These are phyloP conservation scores for Berkeleyomyces basicola DNA, from an alignment of 2,329 filamentous ascomycete genomes.

Conservation along the genomic window DNA sequence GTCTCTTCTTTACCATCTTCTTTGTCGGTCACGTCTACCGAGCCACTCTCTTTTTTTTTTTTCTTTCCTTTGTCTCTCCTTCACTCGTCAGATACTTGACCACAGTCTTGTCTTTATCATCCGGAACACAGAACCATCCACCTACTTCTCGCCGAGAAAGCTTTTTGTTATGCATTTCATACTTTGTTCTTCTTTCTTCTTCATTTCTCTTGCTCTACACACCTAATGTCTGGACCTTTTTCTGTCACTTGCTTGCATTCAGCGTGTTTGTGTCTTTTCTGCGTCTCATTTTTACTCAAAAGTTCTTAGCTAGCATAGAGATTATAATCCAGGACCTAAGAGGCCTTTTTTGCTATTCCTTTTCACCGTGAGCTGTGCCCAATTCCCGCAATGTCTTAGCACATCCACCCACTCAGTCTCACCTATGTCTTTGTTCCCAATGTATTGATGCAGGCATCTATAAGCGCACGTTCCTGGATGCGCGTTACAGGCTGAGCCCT, in stretches of 20 bases:
- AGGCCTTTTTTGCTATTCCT: background rate
- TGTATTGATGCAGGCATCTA: background rate
- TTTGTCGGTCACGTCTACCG: background rate
- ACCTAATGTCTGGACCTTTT: background rate
- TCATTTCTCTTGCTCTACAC: background rate
- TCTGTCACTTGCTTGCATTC: background rate
- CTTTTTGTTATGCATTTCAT: constrained; percentile 1
- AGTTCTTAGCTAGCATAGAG: constrained; percentile 3
- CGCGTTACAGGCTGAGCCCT: background rate
- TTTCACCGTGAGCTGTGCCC: background rate
- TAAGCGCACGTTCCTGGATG: background rate
- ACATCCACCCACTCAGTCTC: background rate
- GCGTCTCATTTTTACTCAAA: constrained; percentile 10
- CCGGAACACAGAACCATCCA: background rate
- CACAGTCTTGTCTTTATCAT: constrained; percentile 1
- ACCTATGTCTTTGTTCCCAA: background rate
- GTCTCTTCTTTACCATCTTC: background rate
- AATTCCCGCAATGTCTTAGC: background rate
- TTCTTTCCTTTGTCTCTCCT: background rate
- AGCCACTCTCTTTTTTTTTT: background rate
- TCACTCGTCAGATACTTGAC: background rate
- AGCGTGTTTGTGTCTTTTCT: constrained; percentile 7
- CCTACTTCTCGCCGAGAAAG: background rate
- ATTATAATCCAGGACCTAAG: constrained; percentile 12
- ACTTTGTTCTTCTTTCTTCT: background rate